phyloP scores from a whole-genome alignment of 306 rosid genomes.

The Abrus pulchellus region DNA sequence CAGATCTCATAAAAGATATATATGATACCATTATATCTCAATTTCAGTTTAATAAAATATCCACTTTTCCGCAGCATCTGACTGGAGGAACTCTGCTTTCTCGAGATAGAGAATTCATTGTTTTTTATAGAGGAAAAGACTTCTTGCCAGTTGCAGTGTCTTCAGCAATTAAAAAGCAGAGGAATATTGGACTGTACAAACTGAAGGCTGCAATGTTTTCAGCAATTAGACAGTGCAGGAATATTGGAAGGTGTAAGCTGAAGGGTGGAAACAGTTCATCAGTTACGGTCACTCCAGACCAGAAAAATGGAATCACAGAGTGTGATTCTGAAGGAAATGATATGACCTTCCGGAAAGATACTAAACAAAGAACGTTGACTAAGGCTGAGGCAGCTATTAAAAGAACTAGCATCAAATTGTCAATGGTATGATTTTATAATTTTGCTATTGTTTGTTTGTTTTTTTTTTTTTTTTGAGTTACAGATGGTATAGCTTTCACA shows the following conservation, averaged over 20 bases:
- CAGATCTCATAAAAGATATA: neutral
- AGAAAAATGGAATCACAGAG: conserved; percentile 43
- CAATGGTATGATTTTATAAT: conserved; percentile 65
- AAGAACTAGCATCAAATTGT: conserved; percentile 75
- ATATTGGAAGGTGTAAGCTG: conserved; percentile 46
- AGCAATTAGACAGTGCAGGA: conserved; percentile 80
- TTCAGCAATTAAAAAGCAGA: conserved; percentile 78
- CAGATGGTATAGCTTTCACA: conserved; percentile 43
- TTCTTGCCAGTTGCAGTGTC: conserved; percentile 84
- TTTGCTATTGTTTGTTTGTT: neutral
- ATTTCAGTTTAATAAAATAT: conserved; percentile 36
- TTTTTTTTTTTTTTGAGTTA: conserved; percentile 40
- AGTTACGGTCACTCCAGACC: conserved; percentile 41
- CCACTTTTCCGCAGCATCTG: conserved; percentile 66
- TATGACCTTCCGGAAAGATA: conserved; percentile 49
- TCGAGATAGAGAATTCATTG: conserved; percentile 82
- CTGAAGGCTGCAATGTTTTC: conserved; percentile 65
- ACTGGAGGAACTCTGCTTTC: conserved; percentile 93
- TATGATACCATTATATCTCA: conserved; percentile 36
- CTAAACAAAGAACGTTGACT: conserved; percentile 50
- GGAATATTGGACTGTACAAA: conserved; percentile 52
- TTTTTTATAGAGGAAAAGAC: conserved; percentile 91
- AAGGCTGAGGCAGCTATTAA: conserved; percentile 65
- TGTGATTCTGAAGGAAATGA: conserved; percentile 48
- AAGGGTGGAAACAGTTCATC: conserved; percentile 48